Percentiles rank a stretch among this genome's conserved stretches.
phyloP scores from a whole-genome alignment of 2,329 filamentous ascomycete species.

The Myriangium duriaei region DNA sequence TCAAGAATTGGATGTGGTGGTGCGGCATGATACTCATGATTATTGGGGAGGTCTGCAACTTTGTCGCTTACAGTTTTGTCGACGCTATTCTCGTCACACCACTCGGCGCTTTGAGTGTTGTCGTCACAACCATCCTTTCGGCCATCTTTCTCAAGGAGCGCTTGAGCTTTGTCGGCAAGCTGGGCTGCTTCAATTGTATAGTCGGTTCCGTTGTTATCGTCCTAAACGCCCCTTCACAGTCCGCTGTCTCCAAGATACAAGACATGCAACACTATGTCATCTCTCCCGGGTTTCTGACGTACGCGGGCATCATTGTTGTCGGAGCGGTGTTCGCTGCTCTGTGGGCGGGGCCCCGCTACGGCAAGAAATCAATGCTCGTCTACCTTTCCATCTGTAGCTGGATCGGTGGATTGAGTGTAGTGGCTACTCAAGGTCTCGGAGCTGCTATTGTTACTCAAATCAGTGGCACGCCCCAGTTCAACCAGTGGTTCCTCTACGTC shows the following conservation, averaged over 20 bases:
- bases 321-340: constrained; percentile 60
- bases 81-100: constrained; percentile 93
- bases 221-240: constrained; percentile 79
- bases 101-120: constrained; percentile 79
- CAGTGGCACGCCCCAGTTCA: constrained; percentile 74
- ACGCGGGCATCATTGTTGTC: constrained; percentile 69
- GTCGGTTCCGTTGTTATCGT: constrained; percentile 88
- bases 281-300: constrained; percentile 72
- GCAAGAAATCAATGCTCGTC: constrained; percentile 94
- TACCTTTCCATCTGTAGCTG: constrained; percentile 94
- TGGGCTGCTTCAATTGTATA: constrained; percentile 91
- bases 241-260: constrained; percentile 75
- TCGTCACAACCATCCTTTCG: constrained; percentile 80
- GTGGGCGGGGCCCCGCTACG: constrained; percentile 76
- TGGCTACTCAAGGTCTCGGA: constrained; percentile 85
- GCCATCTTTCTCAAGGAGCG: constrained; percentile 94
- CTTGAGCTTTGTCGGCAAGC: constrained; percentile 88
- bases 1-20: constrained; percentile 96
- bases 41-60: constrained; percentile 90
- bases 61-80: constrained; percentile 91
- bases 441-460: constrained; percentile 82
- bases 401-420: constrained; percentile 86
- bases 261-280: constrained; percentile 85
- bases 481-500: constrained; percentile 94
- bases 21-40: constrained; percentile 94